Base-by-base conservation (phyloP, 345 rosid species). In the Lumnitzera littorea region DNA sequence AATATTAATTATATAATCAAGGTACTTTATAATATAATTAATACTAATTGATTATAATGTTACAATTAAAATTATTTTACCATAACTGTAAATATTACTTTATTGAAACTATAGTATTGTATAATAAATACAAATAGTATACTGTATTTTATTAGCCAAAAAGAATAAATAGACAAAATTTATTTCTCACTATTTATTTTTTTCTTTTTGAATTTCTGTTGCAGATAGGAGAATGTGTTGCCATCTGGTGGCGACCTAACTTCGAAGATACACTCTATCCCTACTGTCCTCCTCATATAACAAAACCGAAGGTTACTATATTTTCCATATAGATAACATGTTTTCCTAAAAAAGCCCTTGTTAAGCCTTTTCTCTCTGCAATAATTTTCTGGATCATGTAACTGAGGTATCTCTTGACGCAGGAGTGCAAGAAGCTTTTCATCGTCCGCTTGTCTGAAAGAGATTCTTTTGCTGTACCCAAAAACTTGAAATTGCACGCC, bases 241-340 rank as follows among this genome's bases (percentile, higher is more conserved):
- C 96, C 5, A 80, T 80, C 59, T 91, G 96, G 97, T 95, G 99
- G 99, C 88, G 99, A 77, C 99, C 97, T 60, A 91, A 95, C 81
- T 95, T 95, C 60, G 97, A 95, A 64, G 86, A 96, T 69, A 85
- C 81, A 48, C 86, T 88, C 96, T 91, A 95, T 70, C 99, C 97
- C 2, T 95, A 95, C 67, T 91, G 97, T 71, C 97, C 96, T 74
- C 95, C 97, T 24, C 97, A 91, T 77, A 88, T 91, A 51, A 84
- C 95, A 54, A 88, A 91, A 78, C 95, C 97, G 11, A 95, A 95
- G 99, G 96, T 95, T 65, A 20, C 15, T 13, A 13, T 41, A 27
- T 27, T 27, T 27, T 27, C 5, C 5, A 27, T 27, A 27, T 27
- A 2, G 31, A 27, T 27, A 27, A 27, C 31, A 27, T 27, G 31